Percentiles rank a stretch among this genome's conserved stretches.
Conservation (phyloP, 768 basidiomycete species). For the Mrakia frigida region DNA sequence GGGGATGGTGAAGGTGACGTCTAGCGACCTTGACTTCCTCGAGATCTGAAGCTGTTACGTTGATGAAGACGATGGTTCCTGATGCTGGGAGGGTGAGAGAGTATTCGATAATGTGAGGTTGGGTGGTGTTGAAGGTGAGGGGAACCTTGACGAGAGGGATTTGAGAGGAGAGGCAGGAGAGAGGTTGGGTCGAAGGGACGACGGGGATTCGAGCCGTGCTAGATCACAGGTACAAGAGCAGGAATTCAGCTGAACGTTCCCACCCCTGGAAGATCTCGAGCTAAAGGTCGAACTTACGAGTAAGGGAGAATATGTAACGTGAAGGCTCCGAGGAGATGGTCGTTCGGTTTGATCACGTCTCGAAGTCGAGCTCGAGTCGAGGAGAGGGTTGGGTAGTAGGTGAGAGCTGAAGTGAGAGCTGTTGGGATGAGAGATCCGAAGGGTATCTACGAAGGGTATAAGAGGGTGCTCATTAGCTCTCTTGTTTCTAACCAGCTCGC, state of each 20-base stretch:
- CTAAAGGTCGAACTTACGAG: conserved; percentile 44
- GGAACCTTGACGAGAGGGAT: conserved; percentile 60
- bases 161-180: conserved; percentile 48
- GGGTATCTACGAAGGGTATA: conserved; percentile 28
- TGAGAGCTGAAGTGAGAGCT: conserved; percentile 29
- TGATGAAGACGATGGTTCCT: conserved; percentile 36
- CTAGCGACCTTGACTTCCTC: conserved; percentile 34
- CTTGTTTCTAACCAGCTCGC: not conserved
- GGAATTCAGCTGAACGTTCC: too few species aligned
- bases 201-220: conserved; percentile 78
- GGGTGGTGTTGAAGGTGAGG: conserved; percentile 83
- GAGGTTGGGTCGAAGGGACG: conserved; percentile 67
- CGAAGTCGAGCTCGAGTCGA: conserved; percentile 41
- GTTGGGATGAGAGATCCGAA: conserved; percentile 23
- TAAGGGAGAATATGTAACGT: conserved; percentile 89
- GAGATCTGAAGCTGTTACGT: conserved; percentile 34
- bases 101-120: conserved; percentile 65
- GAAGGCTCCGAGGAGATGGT: conserved; percentile 62
- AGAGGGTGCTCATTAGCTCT: conserved; percentile 25
- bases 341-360: conserved; percentile 39
- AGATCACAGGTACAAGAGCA: conserved; percentile 13
- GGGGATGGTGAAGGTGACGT: conserved; percentile 29
- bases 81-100: conserved; percentile 61
- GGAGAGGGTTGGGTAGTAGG: conserved; percentile 36
- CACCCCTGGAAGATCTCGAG: not conserved